Percentiles rank a stretch among this genome's conserved stretches.
These are phyloP conservation scores for Botryotinia calthae DNA, from an alignment of 2,329 filamentous ascomycete genomes.

Conservation along the genomic window DNA sequence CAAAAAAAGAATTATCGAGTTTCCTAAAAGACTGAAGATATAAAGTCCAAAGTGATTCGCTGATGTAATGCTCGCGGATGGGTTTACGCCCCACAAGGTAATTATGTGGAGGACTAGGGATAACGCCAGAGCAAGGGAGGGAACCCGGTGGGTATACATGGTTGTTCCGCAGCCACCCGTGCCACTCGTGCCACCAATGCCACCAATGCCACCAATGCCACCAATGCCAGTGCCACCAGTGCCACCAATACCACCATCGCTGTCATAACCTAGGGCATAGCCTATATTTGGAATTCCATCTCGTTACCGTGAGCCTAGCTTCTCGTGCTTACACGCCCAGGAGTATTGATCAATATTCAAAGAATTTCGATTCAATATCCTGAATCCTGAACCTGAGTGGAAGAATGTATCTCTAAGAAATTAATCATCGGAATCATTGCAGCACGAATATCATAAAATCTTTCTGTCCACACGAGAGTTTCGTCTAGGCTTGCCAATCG, in stretches of 20 bases:
- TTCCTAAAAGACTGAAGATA: conserved; percentile 13
- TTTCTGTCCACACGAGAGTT: background rate
- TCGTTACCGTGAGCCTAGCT: background rate
- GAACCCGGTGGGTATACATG: background rate
- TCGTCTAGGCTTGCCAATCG: background rate
- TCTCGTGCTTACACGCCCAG: background rate
- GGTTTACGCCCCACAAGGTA: background rate
- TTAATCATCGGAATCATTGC: background rate
- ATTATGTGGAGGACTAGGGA: conserved; percentile 1
- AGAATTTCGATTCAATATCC: background rate
- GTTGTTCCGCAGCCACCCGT: background rate
- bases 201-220: background rate
- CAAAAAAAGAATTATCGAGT: background rate
- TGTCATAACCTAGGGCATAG: background rate
- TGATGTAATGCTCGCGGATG: background rate
- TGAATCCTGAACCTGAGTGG: background rate
- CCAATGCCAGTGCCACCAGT: background rate
- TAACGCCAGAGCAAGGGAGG: background rate
- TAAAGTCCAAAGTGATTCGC: background rate
- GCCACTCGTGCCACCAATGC: background rate
- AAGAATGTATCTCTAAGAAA: background rate
- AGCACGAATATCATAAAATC: background rate
- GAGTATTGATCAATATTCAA: background rate
- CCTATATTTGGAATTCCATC: background rate
- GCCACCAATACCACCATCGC: background rate